Conservation (phyloP, 345 rosid species). For the Gossypium mustelinum region DNA sequence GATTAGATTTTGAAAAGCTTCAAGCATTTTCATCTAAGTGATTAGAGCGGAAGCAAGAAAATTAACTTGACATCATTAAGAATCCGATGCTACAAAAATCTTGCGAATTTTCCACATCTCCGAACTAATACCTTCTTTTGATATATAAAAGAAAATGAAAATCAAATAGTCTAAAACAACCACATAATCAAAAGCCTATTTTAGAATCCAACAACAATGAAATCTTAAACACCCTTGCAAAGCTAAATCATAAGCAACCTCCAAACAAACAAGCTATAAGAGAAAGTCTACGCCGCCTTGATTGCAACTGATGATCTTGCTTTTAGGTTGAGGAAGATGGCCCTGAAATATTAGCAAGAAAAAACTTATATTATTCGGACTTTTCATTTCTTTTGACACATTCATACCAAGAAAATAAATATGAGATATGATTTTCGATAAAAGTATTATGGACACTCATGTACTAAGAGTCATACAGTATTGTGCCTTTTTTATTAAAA, state of each 20-base stretch:
- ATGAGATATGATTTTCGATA: not conserved
- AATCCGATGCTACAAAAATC: too few relatives aligned
- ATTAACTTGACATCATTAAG: too few relatives aligned
- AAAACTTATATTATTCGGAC: not conserved
- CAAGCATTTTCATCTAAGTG: too few relatives aligned
- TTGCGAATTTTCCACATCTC: too few relatives aligned
- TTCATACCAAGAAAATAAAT: not conserved
- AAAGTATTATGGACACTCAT: too few relatives aligned
- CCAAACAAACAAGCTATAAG: not conserved
- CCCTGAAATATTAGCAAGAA: slow-evolving; percentile 38
- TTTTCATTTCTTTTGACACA: too few relatives aligned
- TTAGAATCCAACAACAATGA: not conserved
- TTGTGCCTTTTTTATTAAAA: too few relatives aligned
- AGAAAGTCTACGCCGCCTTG: slow-evolving; percentile 44
- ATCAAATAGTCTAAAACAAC: not conserved
- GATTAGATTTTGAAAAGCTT: too few relatives aligned
- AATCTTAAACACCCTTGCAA: not conserved
- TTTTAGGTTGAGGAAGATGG: slow-evolving; percentile 76
- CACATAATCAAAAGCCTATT: not conserved
- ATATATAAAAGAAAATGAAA: not conserved
- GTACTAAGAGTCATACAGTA: too few relatives aligned
- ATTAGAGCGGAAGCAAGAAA: too few relatives aligned
- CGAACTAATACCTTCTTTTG: too few relatives aligned
- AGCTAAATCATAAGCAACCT: not conserved
- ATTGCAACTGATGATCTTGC: slow-evolving; percentile 61